Evolutionary conservation across 345 rosid species (phyloP).

Genomic region (Eucalyptus pumila): DNA sequence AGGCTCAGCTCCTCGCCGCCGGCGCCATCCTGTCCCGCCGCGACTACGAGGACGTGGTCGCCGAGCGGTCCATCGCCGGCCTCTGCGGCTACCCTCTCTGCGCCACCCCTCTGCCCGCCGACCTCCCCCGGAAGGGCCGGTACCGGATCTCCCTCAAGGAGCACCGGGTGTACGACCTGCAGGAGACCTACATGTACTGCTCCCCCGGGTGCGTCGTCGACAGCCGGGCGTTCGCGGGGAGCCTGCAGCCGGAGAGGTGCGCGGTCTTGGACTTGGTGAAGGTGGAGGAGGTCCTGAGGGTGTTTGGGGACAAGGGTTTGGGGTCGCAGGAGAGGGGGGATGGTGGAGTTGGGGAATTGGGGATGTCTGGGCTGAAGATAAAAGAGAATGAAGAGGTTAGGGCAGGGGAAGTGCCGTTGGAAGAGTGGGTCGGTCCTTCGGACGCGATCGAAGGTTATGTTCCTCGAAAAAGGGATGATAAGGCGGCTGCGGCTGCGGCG

Average conservation of each 20-base stretch:
- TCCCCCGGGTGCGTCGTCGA: constrained; percentile 46
- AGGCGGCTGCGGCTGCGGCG: background rate
- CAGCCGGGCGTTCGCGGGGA: constrained; percentile 37
- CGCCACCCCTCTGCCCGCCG: constrained; percentile 23
- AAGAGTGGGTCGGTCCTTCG: constrained; percentile 56
- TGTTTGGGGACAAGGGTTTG: constrained; percentile 22
- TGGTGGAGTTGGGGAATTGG: constrained; percentile 23
- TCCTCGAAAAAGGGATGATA: constrained; percentile 20
- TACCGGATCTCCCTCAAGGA: constrained; percentile 61
- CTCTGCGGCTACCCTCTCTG: constrained; percentile 78
- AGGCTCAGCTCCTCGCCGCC: constrained; percentile 51
- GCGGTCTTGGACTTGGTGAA: constrained; percentile 23
- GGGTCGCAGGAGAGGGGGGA: constrained; percentile 2
- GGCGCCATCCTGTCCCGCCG: constrained; percentile 42
- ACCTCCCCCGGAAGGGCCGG: constrained; percentile 40
- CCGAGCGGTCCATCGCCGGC: constrained; percentile 47
- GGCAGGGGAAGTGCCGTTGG: constrained; percentile 17
- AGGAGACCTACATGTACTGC: constrained; percentile 54
- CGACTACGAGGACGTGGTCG: constrained; percentile 68
- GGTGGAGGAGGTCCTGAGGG: constrained; percentile 27
- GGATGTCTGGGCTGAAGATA: constrained; percentile 37
- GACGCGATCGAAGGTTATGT: constrained; percentile 88
- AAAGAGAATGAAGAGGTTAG: constrained; percentile 31
- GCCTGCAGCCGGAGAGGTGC: constrained; percentile 46
- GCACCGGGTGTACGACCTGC: constrained; percentile 55